These are phyloP conservation scores for Diaporthe citri DNA, from an alignment of 2,329 filamentous ascomycete species.

Conservation along the genomic window DNA sequence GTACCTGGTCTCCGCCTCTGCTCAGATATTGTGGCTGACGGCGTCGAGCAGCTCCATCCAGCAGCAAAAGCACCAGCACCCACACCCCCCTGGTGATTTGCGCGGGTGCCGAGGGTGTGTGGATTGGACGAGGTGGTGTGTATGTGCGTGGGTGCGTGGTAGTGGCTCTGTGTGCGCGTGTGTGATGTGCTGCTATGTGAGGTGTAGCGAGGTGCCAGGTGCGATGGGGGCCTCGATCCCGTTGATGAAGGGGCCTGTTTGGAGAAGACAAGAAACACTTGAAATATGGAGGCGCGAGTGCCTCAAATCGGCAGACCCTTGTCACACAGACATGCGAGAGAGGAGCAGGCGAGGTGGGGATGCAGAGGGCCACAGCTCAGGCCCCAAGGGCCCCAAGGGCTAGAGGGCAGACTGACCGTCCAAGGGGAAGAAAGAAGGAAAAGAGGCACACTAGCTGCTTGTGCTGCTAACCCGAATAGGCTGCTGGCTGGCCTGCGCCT, in stretches of 20 bases:
- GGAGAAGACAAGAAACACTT: slow-evolving; percentile 39
- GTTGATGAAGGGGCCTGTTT: slow-evolving; percentile 39
- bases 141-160: background rate
- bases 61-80: background rate
- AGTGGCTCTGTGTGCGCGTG: background rate
- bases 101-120: background rate
- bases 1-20: slow-evolving; percentile 26
- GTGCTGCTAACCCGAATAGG: slow-evolving; percentile 18
- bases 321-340: slow-evolving; percentile 17
- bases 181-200: slow-evolving; percentile 20
- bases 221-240: slow-evolving; percentile 7
- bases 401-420: background rate
- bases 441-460: background rate
- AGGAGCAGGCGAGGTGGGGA: slow-evolving; percentile 8
- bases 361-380: slow-evolving; percentile 4
- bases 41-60: slow-evolving; percentile 19
- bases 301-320: slow-evolving; percentile 31
- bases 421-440: background rate
- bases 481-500: slow-evolving; percentile 8
- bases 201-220: slow-evolving; percentile 27
- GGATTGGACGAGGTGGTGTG: background rate
- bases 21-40: slow-evolving; percentile 30
- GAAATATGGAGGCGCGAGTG: slow-evolving; percentile 28
- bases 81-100: background rate
- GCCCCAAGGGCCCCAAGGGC: background rate